Conservation (phyloP, 2,329 filamentous ascomycete species). For the Macrophomina tecta region DNA sequence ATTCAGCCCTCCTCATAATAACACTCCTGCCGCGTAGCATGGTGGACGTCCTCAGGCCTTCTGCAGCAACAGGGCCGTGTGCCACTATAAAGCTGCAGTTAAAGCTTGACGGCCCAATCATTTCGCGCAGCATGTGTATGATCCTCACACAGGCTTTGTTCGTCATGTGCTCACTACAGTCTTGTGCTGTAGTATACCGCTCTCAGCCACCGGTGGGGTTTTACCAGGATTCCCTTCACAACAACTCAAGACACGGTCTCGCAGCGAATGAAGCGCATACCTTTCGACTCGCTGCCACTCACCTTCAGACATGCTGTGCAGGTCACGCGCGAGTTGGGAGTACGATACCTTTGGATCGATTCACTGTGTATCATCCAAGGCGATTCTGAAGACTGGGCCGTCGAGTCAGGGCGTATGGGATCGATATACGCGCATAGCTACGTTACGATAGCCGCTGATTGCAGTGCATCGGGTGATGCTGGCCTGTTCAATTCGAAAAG, state of each 20-base stretch:
- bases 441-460: conserved; percentile 5
- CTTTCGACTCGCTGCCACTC: background rate
- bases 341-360: conserved; percentile 30
- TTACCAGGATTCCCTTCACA: background rate
- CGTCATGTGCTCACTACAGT: too few relatives aligned
- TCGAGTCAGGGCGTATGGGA: conserved; percentile 15
- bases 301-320: conserved; percentile 29
- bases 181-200: background rate
- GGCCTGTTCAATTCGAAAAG: background rate
- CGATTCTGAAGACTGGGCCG: conserved; percentile 9
- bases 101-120: too few relatives aligned
- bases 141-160: too few relatives aligned
- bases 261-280: background rate
- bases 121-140: too few relatives aligned
- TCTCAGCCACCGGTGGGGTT: conserved; percentile 11
- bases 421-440: conserved; percentile 2
- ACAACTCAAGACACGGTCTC: background rate
- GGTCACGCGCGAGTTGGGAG: background rate
- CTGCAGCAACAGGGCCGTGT: too few relatives aligned
- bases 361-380: conserved; percentile 1
- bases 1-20: too few relatives aligned
- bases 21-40: too few relatives aligned
- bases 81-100: too few relatives aligned
- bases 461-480: background rate
- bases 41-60: too few relatives aligned